Percentiles rank a stretch among this genome's conserved stretches.
These are phyloP conservation scores for Botryotinia globosa DNA, from an alignment of 2,329 filamentous ascomycete species.

Conservation along the genomic window DNA sequence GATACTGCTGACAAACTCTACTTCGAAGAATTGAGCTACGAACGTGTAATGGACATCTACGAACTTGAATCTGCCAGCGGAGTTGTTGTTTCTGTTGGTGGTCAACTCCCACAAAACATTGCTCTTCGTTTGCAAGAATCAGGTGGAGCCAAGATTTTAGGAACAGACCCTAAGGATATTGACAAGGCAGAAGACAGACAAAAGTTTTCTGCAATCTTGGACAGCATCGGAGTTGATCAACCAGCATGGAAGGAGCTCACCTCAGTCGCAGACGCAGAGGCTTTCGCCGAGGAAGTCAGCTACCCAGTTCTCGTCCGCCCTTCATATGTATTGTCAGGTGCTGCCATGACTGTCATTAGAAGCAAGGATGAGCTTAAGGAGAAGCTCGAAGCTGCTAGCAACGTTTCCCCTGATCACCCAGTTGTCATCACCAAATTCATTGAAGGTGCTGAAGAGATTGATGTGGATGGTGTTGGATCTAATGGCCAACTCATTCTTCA, in stretches of 20 bases:
- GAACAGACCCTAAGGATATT: conserved; percentile 89
- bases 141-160: conserved; percentile 85
- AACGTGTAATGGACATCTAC: conserved; percentile 98
- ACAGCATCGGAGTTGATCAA: conserved; percentile 95
- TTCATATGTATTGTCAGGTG: conserved; percentile 92
- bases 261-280: conserved; percentile 81
- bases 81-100: conserved; percentile 93
- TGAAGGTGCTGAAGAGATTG: conserved; percentile 92
- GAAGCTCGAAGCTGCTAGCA: conserved; percentile 86
- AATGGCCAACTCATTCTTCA: conserved; percentile 85
- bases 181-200: conserved; percentile 98
- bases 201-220: conserved; percentile 96
- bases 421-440: conserved; percentile 99
- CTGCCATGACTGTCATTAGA: conserved; percentile 96
- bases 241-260: conserved; percentile 97
- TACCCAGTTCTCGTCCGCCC: conserved; percentile 96
- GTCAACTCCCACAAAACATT: conserved; percentile 96
- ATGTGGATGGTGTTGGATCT: conserved; percentile 89
- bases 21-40: conserved; percentile 95
- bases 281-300: conserved; percentile 78
- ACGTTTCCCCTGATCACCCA: conserved; percentile 92
- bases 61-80: conserved; percentile 82
- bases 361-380: conserved; percentile 87
- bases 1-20: conserved; percentile 90
- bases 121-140: conserved; percentile 89